phyloP scores from a whole-genome alignment of 805 yeast genomes.

The Myxozyma kluyveri region DNA sequence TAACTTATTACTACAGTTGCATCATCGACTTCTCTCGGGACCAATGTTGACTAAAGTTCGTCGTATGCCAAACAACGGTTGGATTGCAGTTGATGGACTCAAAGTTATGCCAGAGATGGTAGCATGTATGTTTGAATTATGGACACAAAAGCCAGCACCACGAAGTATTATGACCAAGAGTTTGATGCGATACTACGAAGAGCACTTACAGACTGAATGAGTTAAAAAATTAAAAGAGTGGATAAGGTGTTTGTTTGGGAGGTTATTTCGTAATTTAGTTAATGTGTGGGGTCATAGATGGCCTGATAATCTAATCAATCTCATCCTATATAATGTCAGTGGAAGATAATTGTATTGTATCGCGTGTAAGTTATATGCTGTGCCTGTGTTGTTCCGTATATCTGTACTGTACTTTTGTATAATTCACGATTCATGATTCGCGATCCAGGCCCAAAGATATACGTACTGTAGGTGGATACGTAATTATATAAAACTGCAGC shows the following conservation, averaged over 20 bases:
- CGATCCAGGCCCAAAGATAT: no score
- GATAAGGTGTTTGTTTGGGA: not conserved
- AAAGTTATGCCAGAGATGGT: conserved; percentile 18
- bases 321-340: not conserved
- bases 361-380: no score
- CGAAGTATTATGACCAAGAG: conserved; percentile 8
- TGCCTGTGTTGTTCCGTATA: no score
- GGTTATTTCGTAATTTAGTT: not conserved
- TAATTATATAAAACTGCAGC: no score
- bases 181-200: conserved; percentile 10
- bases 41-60: conserved; percentile 5
- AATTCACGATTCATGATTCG: no score
- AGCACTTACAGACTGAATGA: conserved; percentile 3
- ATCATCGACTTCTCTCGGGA: conserved; percentile 3
- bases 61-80: conserved; percentile 4
- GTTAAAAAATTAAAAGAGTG: not conserved
- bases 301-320: not conserved
- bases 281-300: not conserved
- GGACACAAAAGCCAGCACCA: conserved; percentile 19
- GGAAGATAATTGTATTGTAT: not conserved
- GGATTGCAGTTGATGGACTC: conserved; percentile 15
- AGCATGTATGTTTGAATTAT: conserved; percentile 13
- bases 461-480: no score
- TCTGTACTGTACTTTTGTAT: no score
- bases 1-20: conserved; percentile 1